These are phyloP conservation scores for Candida cerambycidarum DNA, from an alignment of 805 yeast species.

Conservation along the genomic window DNA sequence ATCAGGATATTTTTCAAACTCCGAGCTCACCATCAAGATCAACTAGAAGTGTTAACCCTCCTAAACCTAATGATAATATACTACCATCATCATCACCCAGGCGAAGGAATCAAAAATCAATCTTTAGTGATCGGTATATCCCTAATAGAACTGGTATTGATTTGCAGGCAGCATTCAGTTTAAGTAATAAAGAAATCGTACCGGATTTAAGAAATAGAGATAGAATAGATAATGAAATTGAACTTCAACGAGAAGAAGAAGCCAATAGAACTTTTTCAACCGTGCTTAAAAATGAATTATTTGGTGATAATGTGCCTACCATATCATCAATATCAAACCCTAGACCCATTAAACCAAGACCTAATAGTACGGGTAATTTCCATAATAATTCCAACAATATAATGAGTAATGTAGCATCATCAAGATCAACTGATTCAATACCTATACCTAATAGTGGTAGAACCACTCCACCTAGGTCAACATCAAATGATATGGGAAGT, in stretches of 20 bases:
- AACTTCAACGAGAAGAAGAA: constrained; percentile 68
- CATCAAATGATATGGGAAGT: constrained; percentile 10
- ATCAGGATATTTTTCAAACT: constrained; percentile 29
- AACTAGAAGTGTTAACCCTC: constrained; percentile 38
- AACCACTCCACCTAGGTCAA: constrained; percentile 24
- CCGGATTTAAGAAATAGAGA: constrained; percentile 32
- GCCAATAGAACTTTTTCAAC: constrained; percentile 87
- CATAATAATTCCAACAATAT: constrained; percentile 5
- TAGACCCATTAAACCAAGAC: constrained; percentile 14
- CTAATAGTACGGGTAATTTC: constrained; percentile 22
- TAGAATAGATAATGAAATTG: constrained; percentile 56
- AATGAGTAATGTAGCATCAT: constrained; percentile 10
- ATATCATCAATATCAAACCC: constrained; percentile 34
- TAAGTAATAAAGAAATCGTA: constrained; percentile 46
- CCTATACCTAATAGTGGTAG: constrained; percentile 14
- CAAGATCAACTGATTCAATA: constrained; percentile 14
- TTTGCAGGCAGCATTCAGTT: constrained; percentile 78
- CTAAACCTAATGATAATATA: constrained; percentile 30
- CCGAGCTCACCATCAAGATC: constrained; percentile 45
- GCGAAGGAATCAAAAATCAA: constrained; percentile 45
- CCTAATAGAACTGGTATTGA: constrained; percentile 87
- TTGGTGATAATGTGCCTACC: constrained; percentile 80
- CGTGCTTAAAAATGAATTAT: constrained; percentile 82
- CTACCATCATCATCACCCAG: constrained; percentile 43
- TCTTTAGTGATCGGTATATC: constrained; percentile 81